A percentile compares a stretch with the other conserved stretches of the same genome.
Conservation (phyloP, 306 rosid species). For the Cucurbita ficifolia region DNA sequence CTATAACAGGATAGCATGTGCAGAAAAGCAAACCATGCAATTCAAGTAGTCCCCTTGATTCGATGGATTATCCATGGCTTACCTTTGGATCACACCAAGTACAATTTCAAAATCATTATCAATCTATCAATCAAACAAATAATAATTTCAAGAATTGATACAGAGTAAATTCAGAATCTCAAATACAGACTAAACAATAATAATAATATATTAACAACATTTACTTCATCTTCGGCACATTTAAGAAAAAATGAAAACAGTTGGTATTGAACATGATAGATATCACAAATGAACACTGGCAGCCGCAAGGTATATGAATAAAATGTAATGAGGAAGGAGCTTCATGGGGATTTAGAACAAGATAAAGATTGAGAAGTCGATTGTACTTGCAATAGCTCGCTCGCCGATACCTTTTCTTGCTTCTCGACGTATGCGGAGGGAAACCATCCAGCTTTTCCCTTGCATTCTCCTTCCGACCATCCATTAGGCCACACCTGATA, state of each 20-base stretch:
- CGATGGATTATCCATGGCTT: background rate
- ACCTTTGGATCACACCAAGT: background rate
- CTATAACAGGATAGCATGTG: background rate
- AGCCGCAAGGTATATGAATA: background rate
- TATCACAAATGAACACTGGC: background rate
- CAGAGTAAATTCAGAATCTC: background rate
- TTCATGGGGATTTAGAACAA: background rate
- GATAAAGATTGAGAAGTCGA: background rate
- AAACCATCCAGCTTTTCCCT: slow-evolving; percentile 80
- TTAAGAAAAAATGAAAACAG: background rate
- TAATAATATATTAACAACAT: background rate
- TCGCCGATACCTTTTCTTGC: slow-evolving; percentile 44
- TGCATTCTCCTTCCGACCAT: slow-evolving; percentile 88
- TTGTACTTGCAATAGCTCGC: slow-evolving; percentile 7
- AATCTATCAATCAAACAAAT: background rate
- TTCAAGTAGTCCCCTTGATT: background rate
- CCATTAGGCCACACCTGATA: slow-evolving; percentile 57
- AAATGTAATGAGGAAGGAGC: background rate
- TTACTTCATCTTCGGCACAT: background rate
- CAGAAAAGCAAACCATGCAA: background rate
- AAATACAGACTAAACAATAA: background rate
- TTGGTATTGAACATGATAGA: background rate
- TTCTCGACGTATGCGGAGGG: slow-evolving; percentile 79
- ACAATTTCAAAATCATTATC: background rate
- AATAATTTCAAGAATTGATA: background rate